phyloP scores from a whole-genome alignment of 1,284 basidiomycete genomes.

The Ganoderma sinense region DNA sequence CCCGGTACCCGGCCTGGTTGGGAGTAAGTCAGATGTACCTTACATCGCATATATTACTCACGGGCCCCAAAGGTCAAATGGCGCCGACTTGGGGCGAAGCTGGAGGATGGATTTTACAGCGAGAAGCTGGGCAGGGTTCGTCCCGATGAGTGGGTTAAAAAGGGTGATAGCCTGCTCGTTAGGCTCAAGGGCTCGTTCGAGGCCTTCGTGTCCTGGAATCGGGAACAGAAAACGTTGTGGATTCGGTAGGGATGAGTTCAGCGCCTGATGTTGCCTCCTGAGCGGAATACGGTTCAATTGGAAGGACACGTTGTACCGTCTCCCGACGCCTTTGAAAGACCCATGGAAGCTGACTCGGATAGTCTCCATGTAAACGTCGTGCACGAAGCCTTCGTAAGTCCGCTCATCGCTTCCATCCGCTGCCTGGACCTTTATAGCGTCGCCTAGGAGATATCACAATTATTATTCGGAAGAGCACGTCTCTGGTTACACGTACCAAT shows the following conservation, averaged over 20 bases:
- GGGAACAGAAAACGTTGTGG: conserved; percentile 53
- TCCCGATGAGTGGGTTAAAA: conserved; percentile 53
- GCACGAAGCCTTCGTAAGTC: conserved; percentile 69
- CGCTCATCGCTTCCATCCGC: conserved; percentile 45
- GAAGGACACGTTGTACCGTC: conserved; percentile 57
- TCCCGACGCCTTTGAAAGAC: conserved; percentile 46
- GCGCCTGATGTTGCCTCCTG: conserved; percentile 64
- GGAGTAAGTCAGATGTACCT: neutral
- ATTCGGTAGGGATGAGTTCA: conserved; percentile 48
- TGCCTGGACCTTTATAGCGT: conserved; percentile 61
- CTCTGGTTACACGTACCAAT: conserved; percentile 44
- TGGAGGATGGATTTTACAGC: conserved; percentile 61
- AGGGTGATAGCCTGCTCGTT: conserved; percentile 29
- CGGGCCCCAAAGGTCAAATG: conserved; percentile 74
- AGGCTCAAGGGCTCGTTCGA: conserved; percentile 21
- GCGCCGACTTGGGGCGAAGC: conserved; percentile 53
- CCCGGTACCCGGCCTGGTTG: conserved; percentile 66
- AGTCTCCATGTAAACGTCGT: conserved; percentile 56
- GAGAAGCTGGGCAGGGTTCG: conserved; percentile 58
- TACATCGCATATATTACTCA: conserved; percentile 44
- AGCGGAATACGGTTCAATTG: conserved; percentile 61
- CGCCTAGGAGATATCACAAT: conserved; percentile 48
- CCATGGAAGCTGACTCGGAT: conserved; percentile 62
- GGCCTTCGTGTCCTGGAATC: conserved; percentile 35
- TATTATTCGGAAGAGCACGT: no score